A percentile compares a stretch with the other conserved stretches of the same genome.
phyloP scores from a whole-genome alignment of 2,329 filamentous ascomycete species.

The Aureobasidium sp. region DNA sequence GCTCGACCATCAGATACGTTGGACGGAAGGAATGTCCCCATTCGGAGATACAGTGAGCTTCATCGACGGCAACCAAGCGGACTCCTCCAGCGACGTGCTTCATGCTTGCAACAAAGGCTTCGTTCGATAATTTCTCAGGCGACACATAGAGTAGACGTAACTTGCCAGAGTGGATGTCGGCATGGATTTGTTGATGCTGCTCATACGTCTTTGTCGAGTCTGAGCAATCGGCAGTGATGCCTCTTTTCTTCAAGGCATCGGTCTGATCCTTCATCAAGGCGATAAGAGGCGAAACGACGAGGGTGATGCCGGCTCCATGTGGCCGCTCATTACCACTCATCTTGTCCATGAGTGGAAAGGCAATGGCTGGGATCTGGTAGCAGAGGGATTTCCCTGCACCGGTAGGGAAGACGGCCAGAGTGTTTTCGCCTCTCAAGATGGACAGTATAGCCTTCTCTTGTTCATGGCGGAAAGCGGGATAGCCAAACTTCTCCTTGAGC shows the following conservation, averaged over 20 bases:
- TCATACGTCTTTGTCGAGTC: constrained; percentile 46
- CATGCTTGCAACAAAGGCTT: constrained; percentile 49
- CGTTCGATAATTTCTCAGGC: constrained; percentile 53
- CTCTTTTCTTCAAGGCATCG: constrained; percentile 42
- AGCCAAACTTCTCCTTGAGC: constrained; percentile 33
- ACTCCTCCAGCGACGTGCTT: constrained; percentile 47
- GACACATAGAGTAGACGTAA: constrained; percentile 48
- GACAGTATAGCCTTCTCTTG: constrained; percentile 38
- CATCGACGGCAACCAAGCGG: constrained; percentile 48
- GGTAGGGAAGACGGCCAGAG: constrained; percentile 36
- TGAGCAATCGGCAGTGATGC: constrained; percentile 45
- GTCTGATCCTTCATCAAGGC: constrained; percentile 55
- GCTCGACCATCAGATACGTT: constrained; percentile 47
- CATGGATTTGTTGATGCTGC: constrained; percentile 32
- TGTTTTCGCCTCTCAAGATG: constrained; percentile 35
- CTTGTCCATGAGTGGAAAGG: constrained; percentile 33
- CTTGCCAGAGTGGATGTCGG: constrained; percentile 39
- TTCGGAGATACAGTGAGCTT: constrained; percentile 52
- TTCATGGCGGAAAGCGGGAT: constrained; percentile 36
- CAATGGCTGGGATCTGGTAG: constrained; percentile 37
- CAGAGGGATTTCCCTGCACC: constrained; percentile 36
- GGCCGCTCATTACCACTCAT: constrained; percentile 26
- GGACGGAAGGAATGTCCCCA: constrained; percentile 42
- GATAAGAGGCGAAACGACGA: constrained; percentile 49
- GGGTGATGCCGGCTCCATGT: constrained; percentile 41